Evolutionary conservation across 495 filamentous ascomycete species (phyloP), one percentile per base, ranked within the genome.

Genomic region (Geopyxis carbonaria): DNA sequence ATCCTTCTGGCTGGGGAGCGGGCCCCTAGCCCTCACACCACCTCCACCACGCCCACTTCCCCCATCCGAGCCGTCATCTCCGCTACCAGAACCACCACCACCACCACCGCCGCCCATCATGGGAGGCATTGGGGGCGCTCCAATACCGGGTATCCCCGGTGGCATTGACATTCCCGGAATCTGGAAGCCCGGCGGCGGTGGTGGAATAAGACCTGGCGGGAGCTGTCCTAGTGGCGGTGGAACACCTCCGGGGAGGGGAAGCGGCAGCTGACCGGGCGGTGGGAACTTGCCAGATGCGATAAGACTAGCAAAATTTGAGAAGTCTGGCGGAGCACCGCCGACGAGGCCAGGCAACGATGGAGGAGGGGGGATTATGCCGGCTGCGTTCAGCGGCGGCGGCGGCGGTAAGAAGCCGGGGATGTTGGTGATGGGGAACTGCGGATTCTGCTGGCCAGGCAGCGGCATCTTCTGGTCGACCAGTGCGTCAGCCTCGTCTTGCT

Each of bases 401-500:
- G 45, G 46, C 8, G 71, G 64, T 31, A 75, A 62, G 31, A 71
- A 66, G 6, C 58, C 60, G 3, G 64, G 60, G 19, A 63, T 53
- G 14, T 43, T 41, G 19, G 51, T 42, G 36, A 55, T 28, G 11
- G 37, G 24, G 7, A 30, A 8, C 21, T 40, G 37, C n/a, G n/a
- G n/a, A n/a, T n/a, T n/a, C n/a, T n/a, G n/a, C n/a, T n/a, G n/a
- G n/a, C n/a, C n/a, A 29, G 37, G 22, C 31, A 56, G 9, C 15
- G 78, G 75, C 70, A 84, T 83, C 50, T 82, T 81, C 58, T 97
- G 89, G 52, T 97, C 89, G 20, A 89, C 78, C n/a, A 97, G 64
- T 5, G 82, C 83, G 25, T 93, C 86, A 34, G 75, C 77, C 57
- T 94, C 87, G 51, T 94, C 89, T 56, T 93, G 80, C 32, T 83